These are phyloP conservation scores for Ophiostoma piceae DNA, from an alignment of 2,329 filamentous ascomycete genomes.

Conservation along the genomic window DNA sequence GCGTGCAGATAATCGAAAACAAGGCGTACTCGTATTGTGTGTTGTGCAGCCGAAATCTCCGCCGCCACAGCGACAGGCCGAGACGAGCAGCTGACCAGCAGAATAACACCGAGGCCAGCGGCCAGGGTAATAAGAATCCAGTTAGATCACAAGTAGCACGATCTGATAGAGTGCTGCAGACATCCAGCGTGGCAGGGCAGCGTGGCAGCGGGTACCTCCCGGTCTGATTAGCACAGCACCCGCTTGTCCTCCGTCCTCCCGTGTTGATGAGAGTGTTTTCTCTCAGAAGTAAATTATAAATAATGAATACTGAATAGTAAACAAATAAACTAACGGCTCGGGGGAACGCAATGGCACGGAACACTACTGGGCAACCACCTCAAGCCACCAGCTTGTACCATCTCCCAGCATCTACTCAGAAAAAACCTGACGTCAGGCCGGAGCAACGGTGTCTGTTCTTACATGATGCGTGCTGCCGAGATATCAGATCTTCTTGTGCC, in stretches of 20 bases:
- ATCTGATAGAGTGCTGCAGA: slow-evolving; percentile 2
- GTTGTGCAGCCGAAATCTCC: background rate
- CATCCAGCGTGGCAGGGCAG: background rate
- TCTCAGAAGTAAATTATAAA: background rate
- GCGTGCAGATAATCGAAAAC: background rate
- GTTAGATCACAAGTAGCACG: background rate
- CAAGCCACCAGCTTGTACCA: background rate
- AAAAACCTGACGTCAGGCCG: background rate
- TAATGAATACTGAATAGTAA: too few species aligned
- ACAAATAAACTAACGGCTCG: background rate
- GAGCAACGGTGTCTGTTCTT: background rate
- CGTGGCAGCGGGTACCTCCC: background rate
- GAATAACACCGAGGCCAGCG: background rate
- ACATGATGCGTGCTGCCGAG: background rate
- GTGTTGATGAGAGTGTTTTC: background rate
- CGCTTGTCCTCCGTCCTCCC: slow-evolving; percentile 7
- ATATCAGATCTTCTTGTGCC: background rate
- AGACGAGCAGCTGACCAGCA: slow-evolving; percentile 6
- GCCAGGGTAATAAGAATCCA: background rate
- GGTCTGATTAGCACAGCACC: background rate
- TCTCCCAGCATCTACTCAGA: background rate
- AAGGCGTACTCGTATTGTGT: background rate
- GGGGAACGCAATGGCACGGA: background rate
- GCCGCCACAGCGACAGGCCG: background rate
- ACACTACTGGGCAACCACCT: background rate